Base-by-base conservation (phyloP, 2,329 filamentous ascomycete species). In the Scedosporium minutisporum region DNA sequence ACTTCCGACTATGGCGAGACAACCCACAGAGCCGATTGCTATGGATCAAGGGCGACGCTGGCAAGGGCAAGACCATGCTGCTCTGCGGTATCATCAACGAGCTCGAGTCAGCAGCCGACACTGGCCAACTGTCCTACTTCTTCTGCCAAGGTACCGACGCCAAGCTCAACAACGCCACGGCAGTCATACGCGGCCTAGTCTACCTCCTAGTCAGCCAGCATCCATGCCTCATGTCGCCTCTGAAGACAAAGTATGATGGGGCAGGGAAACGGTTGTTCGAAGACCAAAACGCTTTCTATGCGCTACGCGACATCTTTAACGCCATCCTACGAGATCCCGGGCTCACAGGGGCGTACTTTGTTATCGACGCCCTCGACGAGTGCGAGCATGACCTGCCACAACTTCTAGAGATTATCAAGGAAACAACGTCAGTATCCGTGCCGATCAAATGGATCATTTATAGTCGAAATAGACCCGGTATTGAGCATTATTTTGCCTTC, bases 301-400 rank as follows among this genome's bases (percentile, higher is more conserved):
- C 69, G 1, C 60, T 82, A 6, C 70, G 66, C 0, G 63, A 71
- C 1, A 75, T 81, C 6, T 72, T 82, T 1, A 64, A 12, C 0
- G 64, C 66, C 4, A 77, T 82, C 9, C 62, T 82, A 1, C 14
- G 70, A 16, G 75, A 80, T 55, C 63, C 65, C 2, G 67, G 10
- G 6, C 60, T 75, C 2, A n/a, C 67, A 0, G 63, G 7, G 0
- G 70, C 68, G 0, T 71, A 71, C 64, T 60, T 82, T 4, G 63
- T 81, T 14, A 67, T 82, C 48, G 77, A 82, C 66, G 78, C 77
- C 1, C 74, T 82, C 0, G 78, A 82, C 63, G 78, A 81, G 66
- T 80, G 76, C 62, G 63, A 57, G 14, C 48, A 41, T 3, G 71
- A 67, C n/a, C 62, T 67, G 18, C 18, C 58, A 0, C 57, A 70